Percentiles rank a stretch among this genome's conserved stretches.
Evolutionary conservation across 2,329 filamentous ascomycete species (phyloP).

Genomic region (Cadophora malorum): DNA sequence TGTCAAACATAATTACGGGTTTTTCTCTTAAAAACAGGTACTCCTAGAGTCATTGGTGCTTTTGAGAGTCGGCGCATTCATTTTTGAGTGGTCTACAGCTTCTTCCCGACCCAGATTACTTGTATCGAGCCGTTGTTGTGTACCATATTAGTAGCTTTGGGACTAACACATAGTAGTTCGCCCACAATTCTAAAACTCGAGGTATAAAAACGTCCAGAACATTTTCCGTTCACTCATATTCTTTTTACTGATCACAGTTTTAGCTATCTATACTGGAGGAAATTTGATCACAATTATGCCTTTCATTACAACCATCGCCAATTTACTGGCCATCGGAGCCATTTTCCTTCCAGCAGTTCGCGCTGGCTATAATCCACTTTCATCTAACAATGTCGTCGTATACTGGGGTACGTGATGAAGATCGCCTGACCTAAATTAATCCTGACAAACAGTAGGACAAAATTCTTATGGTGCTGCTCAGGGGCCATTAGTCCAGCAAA

Average conservation of each 20-base stretch:
- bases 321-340: background rate
- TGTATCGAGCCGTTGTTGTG: background rate
- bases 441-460: slow-evolving; percentile 52
- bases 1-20: no score
- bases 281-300: background rate
- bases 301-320: background rate
- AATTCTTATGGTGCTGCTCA: slow-evolving; percentile 61
- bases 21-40: no score
- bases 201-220: background rate
- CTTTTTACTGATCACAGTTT: background rate
- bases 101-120: background rate
- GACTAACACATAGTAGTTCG: background rate
- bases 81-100: background rate
- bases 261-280: background rate
- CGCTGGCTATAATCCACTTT: slow-evolving; percentile 52
- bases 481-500: slow-evolving; percentile 56
- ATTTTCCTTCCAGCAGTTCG: slow-evolving; percentile 33
- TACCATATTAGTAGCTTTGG: background rate
- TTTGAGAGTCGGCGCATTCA: no score
- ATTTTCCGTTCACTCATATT: background rate
- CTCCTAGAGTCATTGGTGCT: no score
- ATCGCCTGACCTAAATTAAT: background rate
- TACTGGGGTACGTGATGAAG: slow-evolving; percentile 65
- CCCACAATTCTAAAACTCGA: background rate
- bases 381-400: slow-evolving; percentile 62